These are phyloP conservation scores for Teunomyces pallodes DNA, from an alignment of 805 yeast species.

Conservation along the genomic window DNA sequence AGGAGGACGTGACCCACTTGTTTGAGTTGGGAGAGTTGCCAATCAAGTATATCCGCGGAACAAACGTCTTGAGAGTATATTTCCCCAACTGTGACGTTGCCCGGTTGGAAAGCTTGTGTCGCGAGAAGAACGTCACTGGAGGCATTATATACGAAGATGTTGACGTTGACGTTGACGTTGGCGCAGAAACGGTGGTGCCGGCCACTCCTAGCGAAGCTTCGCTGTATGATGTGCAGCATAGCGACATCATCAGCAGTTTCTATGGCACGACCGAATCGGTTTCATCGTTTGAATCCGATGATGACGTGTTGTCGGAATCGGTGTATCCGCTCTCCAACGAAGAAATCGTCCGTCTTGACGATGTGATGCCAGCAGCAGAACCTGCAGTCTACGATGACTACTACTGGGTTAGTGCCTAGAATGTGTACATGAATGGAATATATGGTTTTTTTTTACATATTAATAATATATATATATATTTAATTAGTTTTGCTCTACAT, in stretches of 20 bases:
- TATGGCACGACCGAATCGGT: conserved; percentile 14
- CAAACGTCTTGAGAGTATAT: conserved; percentile 49
- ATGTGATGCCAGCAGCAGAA: conserved; percentile 1
- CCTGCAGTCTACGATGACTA: conserved; percentile 13
- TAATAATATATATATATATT: not conserved
- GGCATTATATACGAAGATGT: conserved; percentile 51
- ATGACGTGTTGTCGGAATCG: conserved; percentile 13
- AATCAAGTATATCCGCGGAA: conserved; percentile 43
- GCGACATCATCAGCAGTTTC: conserved; percentile 21
- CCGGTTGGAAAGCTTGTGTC: conserved; percentile 54
- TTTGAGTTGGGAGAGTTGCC: conserved; percentile 68
- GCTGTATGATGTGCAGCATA: conserved; percentile 10
- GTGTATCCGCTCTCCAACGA: conserved; percentile 21
- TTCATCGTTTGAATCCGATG: conserved; percentile 17
- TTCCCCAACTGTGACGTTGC: conserved; percentile 69
- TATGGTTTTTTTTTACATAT: not conserved
- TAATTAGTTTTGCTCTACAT: not conserved
- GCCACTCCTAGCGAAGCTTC: not conserved
- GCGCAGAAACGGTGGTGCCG: not conserved
- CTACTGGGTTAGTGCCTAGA: conserved; percentile 17
- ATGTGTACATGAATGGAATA: too few relatives aligned
- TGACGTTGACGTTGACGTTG: conserved; percentile 12
- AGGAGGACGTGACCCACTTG: conserved; percentile 41
- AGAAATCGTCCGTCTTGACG: conserved; percentile 15
- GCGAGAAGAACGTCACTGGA: conserved; percentile 57